Conservation (phyloP, 2,329 filamentous ascomycete genomes). For the Cladosporium velox region DNA sequence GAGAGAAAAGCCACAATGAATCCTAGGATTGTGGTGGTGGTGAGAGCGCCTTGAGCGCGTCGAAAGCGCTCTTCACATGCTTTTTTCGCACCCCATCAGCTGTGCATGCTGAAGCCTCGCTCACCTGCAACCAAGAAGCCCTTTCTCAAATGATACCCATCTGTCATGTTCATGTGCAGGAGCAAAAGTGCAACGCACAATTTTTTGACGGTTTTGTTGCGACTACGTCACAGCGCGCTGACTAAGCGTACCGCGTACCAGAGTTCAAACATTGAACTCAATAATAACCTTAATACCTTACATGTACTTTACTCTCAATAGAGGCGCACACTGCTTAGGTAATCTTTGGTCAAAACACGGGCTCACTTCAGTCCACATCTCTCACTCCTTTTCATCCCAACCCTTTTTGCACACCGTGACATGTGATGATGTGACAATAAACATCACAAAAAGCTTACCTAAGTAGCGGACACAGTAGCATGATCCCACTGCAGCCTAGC, state of each 20-base stretch:
- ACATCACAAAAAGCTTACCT: neutral
- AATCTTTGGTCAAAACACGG: neutral
- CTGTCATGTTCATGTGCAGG: neutral
- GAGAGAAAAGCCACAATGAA: neutral
- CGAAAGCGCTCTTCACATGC: neutral
- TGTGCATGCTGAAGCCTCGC: neutral
- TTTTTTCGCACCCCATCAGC: neutral
- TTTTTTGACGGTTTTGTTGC: neutral
- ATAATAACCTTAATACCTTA: neutral
- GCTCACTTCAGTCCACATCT: neutral
- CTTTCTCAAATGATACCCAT: neutral
- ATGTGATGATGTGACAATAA: neutral
- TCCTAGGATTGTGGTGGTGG: neutral
- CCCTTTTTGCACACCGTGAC: neutral
- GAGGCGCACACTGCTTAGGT: neutral
- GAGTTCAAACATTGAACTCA: neutral
- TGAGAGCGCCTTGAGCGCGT: neutral
- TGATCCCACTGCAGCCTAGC: neutral
- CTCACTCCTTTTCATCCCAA: neutral
- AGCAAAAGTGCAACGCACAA: neutral
- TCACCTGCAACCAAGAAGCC: neutral
- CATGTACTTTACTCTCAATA: neutral
- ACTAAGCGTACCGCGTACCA: neutral
- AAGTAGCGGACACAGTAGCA: neutral
- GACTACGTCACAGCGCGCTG: neutral